phyloP scores from a whole-genome alignment of 2,329 filamentous ascomycete genomes.

The Nakataea oryzae region DNA sequence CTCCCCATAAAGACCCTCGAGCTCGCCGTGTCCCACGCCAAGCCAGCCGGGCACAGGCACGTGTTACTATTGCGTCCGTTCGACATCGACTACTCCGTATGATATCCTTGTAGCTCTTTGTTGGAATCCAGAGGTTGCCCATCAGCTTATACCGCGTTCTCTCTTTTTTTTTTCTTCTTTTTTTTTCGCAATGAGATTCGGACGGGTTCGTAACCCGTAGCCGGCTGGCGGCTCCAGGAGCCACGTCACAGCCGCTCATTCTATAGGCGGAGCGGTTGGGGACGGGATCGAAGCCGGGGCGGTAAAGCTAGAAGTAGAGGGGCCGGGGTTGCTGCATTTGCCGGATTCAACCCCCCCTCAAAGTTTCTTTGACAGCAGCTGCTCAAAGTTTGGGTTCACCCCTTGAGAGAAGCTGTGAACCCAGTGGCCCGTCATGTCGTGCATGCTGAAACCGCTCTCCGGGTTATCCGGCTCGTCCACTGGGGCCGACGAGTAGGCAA shows the following conservation, averaged over 20 bases:
- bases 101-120: constrained; percentile 6
- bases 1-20: constrained; percentile 7
- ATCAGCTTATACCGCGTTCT: constrained; percentile 6
- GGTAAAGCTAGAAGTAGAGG: not conserved
- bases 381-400: constrained; percentile 20
- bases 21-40: constrained; percentile 7
- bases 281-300: not conserved
- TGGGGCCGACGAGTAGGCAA: constrained; percentile 24
- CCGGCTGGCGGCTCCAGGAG: constrained; percentile 8
- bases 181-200: constrained; percentile 8
- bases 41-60: constrained; percentile 5
- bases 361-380: not conserved
- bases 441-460: constrained; percentile 28
- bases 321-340: not conserved
- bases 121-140: not conserved
- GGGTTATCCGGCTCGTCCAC: constrained; percentile 25
- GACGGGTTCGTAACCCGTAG: constrained; percentile 7
- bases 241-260: constrained; percentile 4
- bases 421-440: constrained; percentile 30
- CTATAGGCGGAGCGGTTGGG: not conserved
- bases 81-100: not conserved
- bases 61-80: not conserved
- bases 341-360: not conserved
- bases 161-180: constrained; percentile 1
- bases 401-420: constrained; percentile 23